These are phyloP conservation scores for Pythium rhizo-oryzae DNA, from an alignment of 352 stramenopile genomes.

Conservation along the genomic window DNA sequence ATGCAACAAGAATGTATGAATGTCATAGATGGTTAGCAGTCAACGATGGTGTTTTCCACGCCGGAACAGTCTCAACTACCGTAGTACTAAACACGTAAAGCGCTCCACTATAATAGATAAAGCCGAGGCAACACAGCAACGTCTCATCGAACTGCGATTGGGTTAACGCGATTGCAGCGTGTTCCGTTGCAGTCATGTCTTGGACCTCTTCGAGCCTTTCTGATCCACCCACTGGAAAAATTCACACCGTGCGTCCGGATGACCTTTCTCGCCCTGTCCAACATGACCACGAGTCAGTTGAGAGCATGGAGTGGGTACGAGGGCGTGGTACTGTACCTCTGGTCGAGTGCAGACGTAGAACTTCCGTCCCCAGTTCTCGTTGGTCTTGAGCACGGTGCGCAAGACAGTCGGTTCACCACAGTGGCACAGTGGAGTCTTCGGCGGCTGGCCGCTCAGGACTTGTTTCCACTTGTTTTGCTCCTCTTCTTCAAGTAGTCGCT, in stretches of 20 bases:
- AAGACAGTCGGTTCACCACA: constrained; percentile 71
- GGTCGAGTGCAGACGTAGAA: constrained; percentile 89
- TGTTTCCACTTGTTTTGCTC: constrained; percentile 61
- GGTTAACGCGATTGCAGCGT: no score
- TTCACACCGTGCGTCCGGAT: constrained; percentile 79
- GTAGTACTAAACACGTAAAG: no score
- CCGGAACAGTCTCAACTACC: neutral
- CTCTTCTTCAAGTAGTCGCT: constrained; percentile 33
- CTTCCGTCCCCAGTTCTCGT: constrained; percentile 83
- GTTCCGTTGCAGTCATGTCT: constrained; percentile 11
- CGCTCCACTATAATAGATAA: no score
- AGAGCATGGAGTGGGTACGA: no score
- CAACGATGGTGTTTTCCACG: constrained; percentile 1
- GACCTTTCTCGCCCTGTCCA: constrained; percentile 69
- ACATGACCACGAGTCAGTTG: no score
- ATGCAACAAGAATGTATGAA: constrained; percentile 5
- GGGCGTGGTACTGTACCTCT: constrained; percentile 36
- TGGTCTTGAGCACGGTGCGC: constrained; percentile 75
- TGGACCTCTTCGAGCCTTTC: constrained; percentile 29
- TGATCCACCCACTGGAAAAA: constrained; percentile 85
- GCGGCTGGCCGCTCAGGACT: constrained; percentile 64
- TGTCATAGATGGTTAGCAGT: neutral
- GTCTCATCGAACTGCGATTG: no score
- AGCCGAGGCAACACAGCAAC: no score
- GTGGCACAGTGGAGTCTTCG: constrained; percentile 63